Evolutionary conservation across 1,284 basidiomycete genomes (phyloP), one percentile per base, ranked within the genome.

Genomic region (Afroboletus lepidellus): DNA sequence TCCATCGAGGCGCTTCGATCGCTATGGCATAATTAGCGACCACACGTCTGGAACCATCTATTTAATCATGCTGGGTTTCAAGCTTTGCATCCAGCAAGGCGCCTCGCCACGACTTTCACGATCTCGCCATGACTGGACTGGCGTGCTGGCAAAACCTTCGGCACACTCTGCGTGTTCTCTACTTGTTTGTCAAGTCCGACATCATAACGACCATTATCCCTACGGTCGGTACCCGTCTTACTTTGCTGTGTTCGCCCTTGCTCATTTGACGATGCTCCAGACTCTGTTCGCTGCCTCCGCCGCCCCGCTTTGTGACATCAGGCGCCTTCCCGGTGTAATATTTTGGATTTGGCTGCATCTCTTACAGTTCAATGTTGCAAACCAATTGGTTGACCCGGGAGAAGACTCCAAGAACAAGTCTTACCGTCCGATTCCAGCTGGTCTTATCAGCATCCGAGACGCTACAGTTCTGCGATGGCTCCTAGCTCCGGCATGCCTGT

Each of bases 261-360:
- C 41, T 48, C 25, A 47, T 41, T 8, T 36, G 42, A 48, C n/a
- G 1, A 25, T 47, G 2, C 3, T 1, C 20, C 46, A 78, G 76
- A 70, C 71, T 2, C 50, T 71, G 16, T 74, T 78, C 37, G 69
- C 73, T 5, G 43, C 55, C 1, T 66, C 69, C 2, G 65, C 69
- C 0, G 67, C 73, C 15, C 73, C 71, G 12, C 48, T 70, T 34
- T 69, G 41, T 33, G 51, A 53, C 42, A 30, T 48, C 24, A 57
- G 30, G 32, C 58, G 30, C 47, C 57, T 73, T 18, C 55, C 60
- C 7, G 63, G 70, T 42, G 57, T 65, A 18, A 51, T 69, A 20
- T 65, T 72, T 37, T 78, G 78, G 78, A 68, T 75, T 1, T 76
- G 71, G 69, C 46, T 77, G 18, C 73, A 79, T 55, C 63, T 75